Evolutionary conservation across 176 grass and related monocot species (phyloP).

Genomic region (Paspalum notatum): DNA sequence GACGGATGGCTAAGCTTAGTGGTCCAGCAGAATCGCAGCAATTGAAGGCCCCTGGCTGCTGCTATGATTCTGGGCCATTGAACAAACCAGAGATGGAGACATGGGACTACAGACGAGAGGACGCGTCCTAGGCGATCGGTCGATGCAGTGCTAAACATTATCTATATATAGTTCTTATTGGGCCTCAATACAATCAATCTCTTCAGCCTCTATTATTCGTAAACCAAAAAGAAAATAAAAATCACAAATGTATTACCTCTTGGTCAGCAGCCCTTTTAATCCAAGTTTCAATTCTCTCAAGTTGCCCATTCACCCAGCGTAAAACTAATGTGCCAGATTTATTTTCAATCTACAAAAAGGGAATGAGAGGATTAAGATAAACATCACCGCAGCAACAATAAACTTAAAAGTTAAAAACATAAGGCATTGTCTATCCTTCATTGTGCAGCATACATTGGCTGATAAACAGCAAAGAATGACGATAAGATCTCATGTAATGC

Average conservation of each 20-base stretch:
- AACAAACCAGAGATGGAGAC: no score
- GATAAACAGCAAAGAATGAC: constrained; percentile 9
- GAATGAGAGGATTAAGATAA: constrained; percentile 21
- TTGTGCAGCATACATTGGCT: not conserved
- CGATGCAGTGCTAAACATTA: no score
- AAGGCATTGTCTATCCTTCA: constrained; percentile 15
- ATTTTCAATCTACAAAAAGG: constrained; percentile 68
- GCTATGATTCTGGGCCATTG: no score
- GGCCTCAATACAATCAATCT: no score
- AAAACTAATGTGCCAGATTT: constrained; percentile 87
- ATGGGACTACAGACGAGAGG: no score
- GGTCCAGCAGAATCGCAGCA: no score
- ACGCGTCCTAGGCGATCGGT: no score
- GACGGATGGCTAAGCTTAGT: no score
- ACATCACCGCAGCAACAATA: constrained; percentile 10
- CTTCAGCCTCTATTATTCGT: not conserved
- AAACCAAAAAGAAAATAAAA: not conserved
- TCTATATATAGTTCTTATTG: no score
- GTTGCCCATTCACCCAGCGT: constrained; percentile 91
- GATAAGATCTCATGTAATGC: constrained; percentile 22
- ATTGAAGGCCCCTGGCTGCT: no score
- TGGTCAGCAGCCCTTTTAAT: constrained; percentile 83
- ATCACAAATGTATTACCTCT: constrained; percentile 64
- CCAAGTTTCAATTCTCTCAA: constrained; percentile 95
- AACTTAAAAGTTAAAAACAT: constrained; percentile 18